A percentile compares a stretch with the other conserved stretches of the same genome.
phyloP scores from a whole-genome alignment of 202 grass and related monocot genomes.

The Elaeis oleifera region DNA sequence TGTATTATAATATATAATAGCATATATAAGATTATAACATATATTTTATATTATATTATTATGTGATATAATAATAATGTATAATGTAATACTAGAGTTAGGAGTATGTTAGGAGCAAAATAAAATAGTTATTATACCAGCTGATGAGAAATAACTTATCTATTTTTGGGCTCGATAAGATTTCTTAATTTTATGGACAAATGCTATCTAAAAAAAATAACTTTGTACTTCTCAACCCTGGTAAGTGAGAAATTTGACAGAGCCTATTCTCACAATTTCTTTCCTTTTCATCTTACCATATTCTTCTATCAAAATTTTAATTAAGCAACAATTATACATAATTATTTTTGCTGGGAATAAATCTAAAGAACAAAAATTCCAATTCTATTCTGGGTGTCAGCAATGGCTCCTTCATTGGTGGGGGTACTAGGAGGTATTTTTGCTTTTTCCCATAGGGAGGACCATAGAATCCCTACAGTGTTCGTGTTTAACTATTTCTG shows the following conservation, averaged over 20 bases:
- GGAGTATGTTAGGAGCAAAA: too few relatives aligned
- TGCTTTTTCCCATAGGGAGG: conserved; percentile 62
- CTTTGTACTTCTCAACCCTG: conserved; percentile 53
- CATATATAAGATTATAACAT: too few relatives aligned
- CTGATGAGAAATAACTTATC: too few relatives aligned
- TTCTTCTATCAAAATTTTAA: conserved; percentile 6
- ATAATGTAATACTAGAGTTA: too few relatives aligned
- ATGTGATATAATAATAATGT: too few relatives aligned
- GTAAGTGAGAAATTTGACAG: conserved; percentile 35
- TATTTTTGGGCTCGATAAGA: too few relatives aligned
- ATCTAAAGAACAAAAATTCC: conserved; percentile 65
- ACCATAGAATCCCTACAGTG: conserved; percentile 65
- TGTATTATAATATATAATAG: too few relatives aligned
- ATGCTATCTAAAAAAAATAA: too few relatives aligned
- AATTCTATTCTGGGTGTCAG: conserved; percentile 78
- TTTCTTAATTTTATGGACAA: too few relatives aligned
- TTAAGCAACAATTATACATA: neutral
- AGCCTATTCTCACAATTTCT: too few relatives aligned
- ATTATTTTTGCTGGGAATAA: neutral
- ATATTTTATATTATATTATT: too few relatives aligned
- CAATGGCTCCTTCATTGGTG: conserved; percentile 66
- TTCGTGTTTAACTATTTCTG: neutral
- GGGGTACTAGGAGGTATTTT: conserved; percentile 66
- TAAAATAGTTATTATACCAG: conserved; percentile 19
- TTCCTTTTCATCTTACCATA: neutral